phyloP scores from a whole-genome alignment of 495 filamentous ascomycete genomes.

The Aspergillus ostianus region DNA sequence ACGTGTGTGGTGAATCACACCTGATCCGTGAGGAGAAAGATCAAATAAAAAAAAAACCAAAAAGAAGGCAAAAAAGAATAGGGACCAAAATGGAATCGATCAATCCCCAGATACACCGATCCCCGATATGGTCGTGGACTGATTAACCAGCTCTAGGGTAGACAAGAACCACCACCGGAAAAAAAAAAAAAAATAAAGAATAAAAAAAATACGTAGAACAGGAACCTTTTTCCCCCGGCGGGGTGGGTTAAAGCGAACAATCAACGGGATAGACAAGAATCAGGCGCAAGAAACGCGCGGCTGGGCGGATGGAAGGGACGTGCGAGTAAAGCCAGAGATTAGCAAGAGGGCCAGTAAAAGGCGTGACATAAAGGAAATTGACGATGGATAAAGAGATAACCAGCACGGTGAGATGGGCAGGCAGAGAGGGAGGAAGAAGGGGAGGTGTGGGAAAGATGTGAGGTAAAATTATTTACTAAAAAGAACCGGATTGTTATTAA shows the following conservation, averaged over 20 bases:
- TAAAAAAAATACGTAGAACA: not conserved
- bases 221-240: slow-evolving; percentile 15
- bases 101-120: not conserved
- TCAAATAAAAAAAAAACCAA: slow-evolving; percentile 5
- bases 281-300: slow-evolving; percentile 49
- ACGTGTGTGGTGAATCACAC: slow-evolving; percentile 1
- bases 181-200: slow-evolving; percentile 12
- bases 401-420: slow-evolving; percentile 21
- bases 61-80: slow-evolving; percentile 10
- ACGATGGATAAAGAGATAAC: slow-evolving; percentile 37
- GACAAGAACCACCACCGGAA: not conserved
- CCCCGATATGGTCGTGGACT: no score
- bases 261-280: slow-evolving; percentile 10
- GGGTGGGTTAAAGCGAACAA: slow-evolving; percentile 11
- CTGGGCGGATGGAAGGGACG: slow-evolving; percentile 38
- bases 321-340: slow-evolving; percentile 25
- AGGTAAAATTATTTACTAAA: slow-evolving; percentile 52
- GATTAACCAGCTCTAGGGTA: not conserved
- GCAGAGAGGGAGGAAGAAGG: slow-evolving; percentile 28
- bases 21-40: slow-evolving; percentile 5
- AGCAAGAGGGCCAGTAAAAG: slow-evolving; percentile 14
- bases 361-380: slow-evolving; percentile 51
- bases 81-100: slow-evolving; percentile 4
- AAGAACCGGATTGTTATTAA: slow-evolving; percentile 24
- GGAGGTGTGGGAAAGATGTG: slow-evolving; percentile 33